A percentile compares a stretch with the other conserved stretches of the same genome.
Evolutionary conservation across 2,329 filamentous ascomycete genomes (phyloP).

Genomic region (Chaetomium sp.): DNA sequence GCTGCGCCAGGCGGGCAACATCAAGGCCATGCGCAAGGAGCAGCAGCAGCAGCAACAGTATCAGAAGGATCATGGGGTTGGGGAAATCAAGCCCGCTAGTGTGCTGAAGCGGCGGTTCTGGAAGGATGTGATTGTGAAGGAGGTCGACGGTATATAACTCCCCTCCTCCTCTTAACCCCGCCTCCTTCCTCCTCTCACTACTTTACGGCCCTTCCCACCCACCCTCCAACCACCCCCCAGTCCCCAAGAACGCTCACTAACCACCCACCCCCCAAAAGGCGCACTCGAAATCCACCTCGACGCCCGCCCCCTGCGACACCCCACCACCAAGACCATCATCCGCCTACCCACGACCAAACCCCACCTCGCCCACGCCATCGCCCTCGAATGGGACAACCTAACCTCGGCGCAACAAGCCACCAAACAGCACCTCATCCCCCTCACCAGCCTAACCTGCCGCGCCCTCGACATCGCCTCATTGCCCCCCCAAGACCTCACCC

Average conservation of each 20-base stretch:
- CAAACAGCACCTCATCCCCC: conserved; percentile 82
- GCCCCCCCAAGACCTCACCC: conserved; percentile 46
- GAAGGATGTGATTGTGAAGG: conserved; percentile 75
- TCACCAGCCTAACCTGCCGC: conserved; percentile 82
- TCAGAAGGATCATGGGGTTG: conserved; percentile 22
- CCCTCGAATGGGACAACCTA: conserved; percentile 90
- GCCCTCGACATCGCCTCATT: conserved; percentile 76
- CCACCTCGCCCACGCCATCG: conserved; percentile 80
- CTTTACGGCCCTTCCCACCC: neutral
- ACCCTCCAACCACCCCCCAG: too few species aligned
- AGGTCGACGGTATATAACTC: conserved; percentile 61
- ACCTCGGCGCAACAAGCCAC: conserved; percentile 80
- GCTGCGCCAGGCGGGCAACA: conserved; percentile 52
- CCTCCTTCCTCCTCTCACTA: neutral
- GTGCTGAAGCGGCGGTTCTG: conserved; percentile 75
- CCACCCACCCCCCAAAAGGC: conserved; percentile 38
- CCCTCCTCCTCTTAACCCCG: neutral
- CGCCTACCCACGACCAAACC: conserved; percentile 74
- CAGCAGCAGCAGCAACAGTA: neutral
- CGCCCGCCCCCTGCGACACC: conserved; percentile 74
- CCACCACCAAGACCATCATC: conserved; percentile 70
- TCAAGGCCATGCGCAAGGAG: conserved; percentile 40
- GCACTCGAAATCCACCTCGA: conserved; percentile 72
- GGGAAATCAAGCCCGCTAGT: conserved; percentile 42
- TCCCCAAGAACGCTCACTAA: neutral